Evolutionary conservation across 495 filamentous ascomycete genomes (phyloP).

Genomic region (Neurospora pannonica): DNA sequence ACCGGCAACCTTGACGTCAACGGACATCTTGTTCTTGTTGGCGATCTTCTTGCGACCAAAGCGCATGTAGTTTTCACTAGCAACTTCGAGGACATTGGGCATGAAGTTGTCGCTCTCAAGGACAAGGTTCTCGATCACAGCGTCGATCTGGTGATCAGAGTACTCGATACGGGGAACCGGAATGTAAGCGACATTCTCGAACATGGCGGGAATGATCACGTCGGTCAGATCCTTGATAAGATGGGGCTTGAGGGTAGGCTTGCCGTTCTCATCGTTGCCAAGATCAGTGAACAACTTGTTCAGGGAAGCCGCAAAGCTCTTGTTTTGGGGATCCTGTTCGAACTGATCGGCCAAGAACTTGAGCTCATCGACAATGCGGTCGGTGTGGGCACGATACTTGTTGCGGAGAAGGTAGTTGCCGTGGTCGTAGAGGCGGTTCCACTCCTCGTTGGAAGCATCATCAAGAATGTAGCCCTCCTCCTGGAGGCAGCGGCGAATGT

Average conservation of each 20-base stretch:
- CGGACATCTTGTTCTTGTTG: conserved; percentile 72
- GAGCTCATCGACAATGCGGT: conserved; percentile 79
- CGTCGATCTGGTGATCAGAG: conserved; percentile 74
- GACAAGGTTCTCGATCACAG: conserved; percentile 85
- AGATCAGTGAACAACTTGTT: conserved; percentile 83
- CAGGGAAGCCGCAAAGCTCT: conserved; percentile 61
- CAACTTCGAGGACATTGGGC: conserved; percentile 87
- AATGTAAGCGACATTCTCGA: conserved; percentile 85
- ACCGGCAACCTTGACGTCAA: conserved; percentile 77
- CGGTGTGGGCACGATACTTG: conserved; percentile 78
- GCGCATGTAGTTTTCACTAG: conserved; percentile 88
- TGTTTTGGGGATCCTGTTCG: conserved; percentile 77
- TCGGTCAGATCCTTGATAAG: conserved; percentile 80
- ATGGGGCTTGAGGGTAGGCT: conserved; percentile 83
- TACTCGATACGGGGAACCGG: conserved; percentile 93
- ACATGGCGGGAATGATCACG: conserved; percentile 73
- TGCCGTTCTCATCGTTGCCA: conserved; percentile 69
- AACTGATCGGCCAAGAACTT: conserved; percentile 88
- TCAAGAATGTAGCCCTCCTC: conserved; percentile 88
- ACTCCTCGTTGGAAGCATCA: conserved; percentile 70
- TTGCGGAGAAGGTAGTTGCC: conserved; percentile 83
- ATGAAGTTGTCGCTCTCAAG: conserved; percentile 95
- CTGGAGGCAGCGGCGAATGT: conserved; percentile 74
- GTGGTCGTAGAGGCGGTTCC: conserved; percentile 75
- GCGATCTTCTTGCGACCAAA: conserved; percentile 75